Percentiles rank a stretch among this genome's conserved stretches.
Conservation (phyloP, 2,329 filamentous ascomycete species). For the Talaromyces sp. region DNA sequence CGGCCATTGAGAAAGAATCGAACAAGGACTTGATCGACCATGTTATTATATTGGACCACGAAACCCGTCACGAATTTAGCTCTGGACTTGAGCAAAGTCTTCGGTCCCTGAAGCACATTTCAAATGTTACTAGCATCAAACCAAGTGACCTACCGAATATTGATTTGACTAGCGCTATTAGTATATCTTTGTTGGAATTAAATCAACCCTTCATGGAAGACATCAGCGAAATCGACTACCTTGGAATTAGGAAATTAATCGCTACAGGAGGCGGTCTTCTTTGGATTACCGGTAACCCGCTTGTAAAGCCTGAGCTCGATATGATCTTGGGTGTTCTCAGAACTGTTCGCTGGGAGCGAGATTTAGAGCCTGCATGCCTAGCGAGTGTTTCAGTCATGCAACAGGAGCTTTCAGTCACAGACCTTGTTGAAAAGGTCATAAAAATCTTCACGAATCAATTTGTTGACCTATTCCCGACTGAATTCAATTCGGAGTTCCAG, state of each 20-base stretch:
- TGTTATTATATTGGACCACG: conserved; percentile 2
- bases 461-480: conserved; percentile 3
- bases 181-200: conserved; percentile 6
- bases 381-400: conserved; percentile 18
- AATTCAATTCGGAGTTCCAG: conserved; percentile 18
- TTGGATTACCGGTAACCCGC: conserved; percentile 29
- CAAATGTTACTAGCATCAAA: conserved; percentile 1
- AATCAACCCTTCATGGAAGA: not conserved
- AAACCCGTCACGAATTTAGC: not conserved
- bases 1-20: conserved; percentile 5
- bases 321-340: conserved; percentile 29
- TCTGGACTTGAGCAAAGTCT: not conserved
- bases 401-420: not conserved
- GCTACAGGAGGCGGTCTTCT: conserved; percentile 21
- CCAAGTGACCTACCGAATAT: not conserved
- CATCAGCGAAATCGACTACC: conserved; percentile 17
- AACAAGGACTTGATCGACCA: conserved; percentile 1
- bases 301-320: conserved; percentile 19
- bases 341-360: conserved; percentile 28
- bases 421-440: conserved; percentile 7
- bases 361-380: conserved; percentile 23
- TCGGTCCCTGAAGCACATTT: not conserved
- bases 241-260: conserved; percentile 20
- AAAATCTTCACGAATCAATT: conserved; percentile 18
- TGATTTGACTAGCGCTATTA: not conserved